phyloP scores from a whole-genome alignment of 169 alveolate genomes.

The Sarcocystis neurona region DNA sequence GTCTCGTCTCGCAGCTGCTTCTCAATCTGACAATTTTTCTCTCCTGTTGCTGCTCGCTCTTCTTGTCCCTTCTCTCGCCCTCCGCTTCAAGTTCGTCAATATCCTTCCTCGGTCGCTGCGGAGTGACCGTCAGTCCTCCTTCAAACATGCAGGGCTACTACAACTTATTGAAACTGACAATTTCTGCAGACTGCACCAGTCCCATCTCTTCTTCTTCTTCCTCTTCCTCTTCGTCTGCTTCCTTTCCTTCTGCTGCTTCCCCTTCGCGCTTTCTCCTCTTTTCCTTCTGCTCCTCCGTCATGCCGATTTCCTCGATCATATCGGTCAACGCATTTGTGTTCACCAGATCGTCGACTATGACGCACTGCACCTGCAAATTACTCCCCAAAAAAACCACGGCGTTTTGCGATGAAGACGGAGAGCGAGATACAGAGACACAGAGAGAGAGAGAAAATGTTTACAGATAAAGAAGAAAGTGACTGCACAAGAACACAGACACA shows the following conservation, averaged over 20 bases:
- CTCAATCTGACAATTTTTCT: no score
- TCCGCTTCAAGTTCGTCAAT: no score
- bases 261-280: constrained; percentile 67
- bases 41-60: no score
- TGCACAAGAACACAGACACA: no score
- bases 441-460: no score
- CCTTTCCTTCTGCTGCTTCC: constrained; percentile 68
- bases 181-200: constrained; percentile 85
- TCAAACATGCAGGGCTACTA: neutral
- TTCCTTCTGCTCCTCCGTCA: constrained; percentile 77
- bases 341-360: constrained; percentile 82
- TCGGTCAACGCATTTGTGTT: constrained; percentile 81
- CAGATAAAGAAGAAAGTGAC: no score
- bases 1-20: no score
- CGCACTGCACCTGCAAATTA: constrained; percentile 74
- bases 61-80: no score
- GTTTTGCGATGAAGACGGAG: no score
- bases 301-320: constrained; percentile 80
- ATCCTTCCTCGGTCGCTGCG: no score
- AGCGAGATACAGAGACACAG: no score
- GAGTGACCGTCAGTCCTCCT: neutral
- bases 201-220: constrained; percentile 79
- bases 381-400: neutral
- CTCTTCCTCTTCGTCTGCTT: constrained; percentile 72
- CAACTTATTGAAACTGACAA: constrained; percentile 84